phyloP scores from a whole-genome alignment of 768 basidiomycete genomes.

The Kondoa subrosea region DNA sequence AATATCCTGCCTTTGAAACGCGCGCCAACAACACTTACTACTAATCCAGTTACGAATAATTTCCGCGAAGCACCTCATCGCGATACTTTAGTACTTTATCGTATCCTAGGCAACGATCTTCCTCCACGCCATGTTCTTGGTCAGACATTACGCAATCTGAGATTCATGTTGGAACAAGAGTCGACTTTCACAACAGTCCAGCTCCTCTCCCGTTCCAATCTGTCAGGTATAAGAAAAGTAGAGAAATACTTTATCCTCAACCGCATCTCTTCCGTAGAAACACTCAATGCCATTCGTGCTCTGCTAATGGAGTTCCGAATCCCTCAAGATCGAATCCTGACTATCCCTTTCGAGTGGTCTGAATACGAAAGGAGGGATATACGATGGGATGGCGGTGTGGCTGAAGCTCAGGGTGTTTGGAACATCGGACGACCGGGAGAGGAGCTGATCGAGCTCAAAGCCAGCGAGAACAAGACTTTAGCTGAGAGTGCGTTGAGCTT shows the following conservation, averaged over 20 bases:
- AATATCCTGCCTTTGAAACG: no score
- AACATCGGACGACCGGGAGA: constrained; percentile 19
- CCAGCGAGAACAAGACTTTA: constrained; percentile 3
- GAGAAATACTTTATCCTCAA: constrained; percentile 30
- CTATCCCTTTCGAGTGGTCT: constrained; percentile 27
- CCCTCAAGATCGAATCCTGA: constrained; percentile 24
- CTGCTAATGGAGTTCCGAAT: constrained; percentile 24
- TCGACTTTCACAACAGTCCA: constrained; percentile 21
- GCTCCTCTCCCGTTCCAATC: constrained; percentile 5
- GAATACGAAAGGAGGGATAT: constrained; percentile 25
- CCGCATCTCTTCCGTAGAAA: constrained; percentile 24
- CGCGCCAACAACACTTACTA: neutral
- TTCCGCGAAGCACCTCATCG: constrained; percentile 20
- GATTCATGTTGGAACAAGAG: constrained; percentile 29
- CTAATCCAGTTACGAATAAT: neutral
- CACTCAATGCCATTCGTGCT: constrained; percentile 22
- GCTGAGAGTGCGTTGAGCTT: constrained; percentile 2
- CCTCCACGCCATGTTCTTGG: constrained; percentile 29
- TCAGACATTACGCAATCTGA: constrained; percentile 29
- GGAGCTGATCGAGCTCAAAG: neutral
- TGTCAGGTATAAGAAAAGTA: constrained; percentile 21
- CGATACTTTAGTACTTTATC: constrained; percentile 29
- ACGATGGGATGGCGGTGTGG: constrained; percentile 28
- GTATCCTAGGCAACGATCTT: constrained; percentile 31
- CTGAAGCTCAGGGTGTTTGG: constrained; percentile 21